Evolutionary conservation across 2,329 filamentous ascomycete genomes (phyloP).

Genomic region (Verticillium nonalfalfae): DNA sequence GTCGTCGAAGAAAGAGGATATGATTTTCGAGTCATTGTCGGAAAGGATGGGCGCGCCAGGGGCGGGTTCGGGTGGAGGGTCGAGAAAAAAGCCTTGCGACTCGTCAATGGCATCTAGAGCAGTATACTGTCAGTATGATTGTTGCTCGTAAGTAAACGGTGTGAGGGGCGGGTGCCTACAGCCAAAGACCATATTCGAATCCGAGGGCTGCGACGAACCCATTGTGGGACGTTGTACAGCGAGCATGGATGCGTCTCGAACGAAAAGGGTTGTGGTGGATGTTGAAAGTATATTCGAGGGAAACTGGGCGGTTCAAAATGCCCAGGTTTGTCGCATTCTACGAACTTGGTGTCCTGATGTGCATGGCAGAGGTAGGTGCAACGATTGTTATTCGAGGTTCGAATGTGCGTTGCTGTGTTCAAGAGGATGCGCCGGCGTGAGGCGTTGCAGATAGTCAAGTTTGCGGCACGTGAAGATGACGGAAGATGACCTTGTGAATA

Average conservation of each 20-base stretch:
- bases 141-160: conserved; percentile 1
- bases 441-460: neutral
- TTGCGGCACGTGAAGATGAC: neutral
- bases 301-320: neutral
- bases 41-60: conserved; percentile 60
- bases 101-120: conserved; percentile 36
- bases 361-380: neutral
- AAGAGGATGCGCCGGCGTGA: neutral
- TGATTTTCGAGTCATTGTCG: conserved; percentile 51
- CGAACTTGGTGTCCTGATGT: neutral
- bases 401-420: neutral
- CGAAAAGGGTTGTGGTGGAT: neutral
- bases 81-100: conserved; percentile 37
- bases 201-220: conserved; percentile 52
- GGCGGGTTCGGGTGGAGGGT: conserved; percentile 54
- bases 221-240: conserved; percentile 50
- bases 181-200: conserved; percentile 57
- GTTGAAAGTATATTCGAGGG: neutral
- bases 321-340: neutral
- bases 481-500: neutral
- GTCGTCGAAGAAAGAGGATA: conserved; percentile 52
- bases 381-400: neutral
- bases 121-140: neutral
- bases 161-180: conserved; percentile 42
- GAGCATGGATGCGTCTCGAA: conserved; percentile 46